phyloP scores from a whole-genome alignment of 2,329 filamentous ascomycete species.

The Paecilomyces dactylethromorphus region DNA sequence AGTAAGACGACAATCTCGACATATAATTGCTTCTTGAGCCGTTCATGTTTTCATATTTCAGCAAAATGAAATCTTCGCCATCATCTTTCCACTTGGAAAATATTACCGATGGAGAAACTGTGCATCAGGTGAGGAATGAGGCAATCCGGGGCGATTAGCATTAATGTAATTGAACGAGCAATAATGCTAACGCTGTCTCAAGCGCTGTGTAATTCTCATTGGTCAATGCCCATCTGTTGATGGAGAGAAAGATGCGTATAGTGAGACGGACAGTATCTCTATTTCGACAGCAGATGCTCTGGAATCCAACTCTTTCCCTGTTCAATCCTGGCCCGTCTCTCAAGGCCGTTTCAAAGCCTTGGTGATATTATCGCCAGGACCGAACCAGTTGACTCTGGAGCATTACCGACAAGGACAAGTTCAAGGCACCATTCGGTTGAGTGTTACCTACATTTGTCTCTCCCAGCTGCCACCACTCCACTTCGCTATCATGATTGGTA shows the following conservation, averaged over 20 bases:
- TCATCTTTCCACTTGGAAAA: background rate
- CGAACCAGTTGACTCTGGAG: constrained; percentile 9
- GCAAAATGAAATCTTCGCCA: background rate
- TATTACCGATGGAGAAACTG: background rate
- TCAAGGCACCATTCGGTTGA: constrained; percentile 7
- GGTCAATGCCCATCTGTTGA: background rate
- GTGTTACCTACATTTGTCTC: constrained; percentile 11
- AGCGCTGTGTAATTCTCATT: background rate
- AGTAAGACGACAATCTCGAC: background rate
- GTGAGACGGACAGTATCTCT: background rate
- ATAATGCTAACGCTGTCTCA: background rate
- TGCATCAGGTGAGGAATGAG: background rate
- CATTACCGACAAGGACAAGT: constrained; percentile 2
- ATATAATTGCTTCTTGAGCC: background rate
- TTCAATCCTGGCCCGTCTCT: constrained; percentile 10
- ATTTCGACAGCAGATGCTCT: background rate
- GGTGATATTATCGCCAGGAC: constrained; percentile 11
- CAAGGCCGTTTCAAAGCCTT: constrained; percentile 12
- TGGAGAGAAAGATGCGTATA: background rate
- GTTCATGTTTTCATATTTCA: background rate
- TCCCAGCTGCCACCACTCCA: constrained; percentile 14
- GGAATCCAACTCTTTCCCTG: background rate
- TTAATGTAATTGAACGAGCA: background rate
- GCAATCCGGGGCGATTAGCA: background rate
- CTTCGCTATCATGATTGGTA: constrained; percentile 13